Base-by-base conservation (phyloP, 1,139 yeast genomes). In the Magnusiomyces suaveolens region DNA sequence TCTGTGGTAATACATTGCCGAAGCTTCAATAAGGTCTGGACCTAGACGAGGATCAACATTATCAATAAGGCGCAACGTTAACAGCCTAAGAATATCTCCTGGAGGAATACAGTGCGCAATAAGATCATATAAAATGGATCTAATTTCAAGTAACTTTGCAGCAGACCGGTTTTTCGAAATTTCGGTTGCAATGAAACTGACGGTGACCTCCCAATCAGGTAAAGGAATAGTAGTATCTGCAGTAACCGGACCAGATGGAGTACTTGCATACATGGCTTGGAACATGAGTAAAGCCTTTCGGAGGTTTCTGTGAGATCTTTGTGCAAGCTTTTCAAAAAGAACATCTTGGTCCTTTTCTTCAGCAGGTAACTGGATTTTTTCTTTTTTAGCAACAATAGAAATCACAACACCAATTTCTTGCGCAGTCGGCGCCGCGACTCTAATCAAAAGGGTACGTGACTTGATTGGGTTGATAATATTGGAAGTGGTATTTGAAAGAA, bases 41-140 rank as follows among this genome's bases (percentile, higher is more conserved):
- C 81, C 77, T 1, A 77, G 71, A 0, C 63, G 63, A 14, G 71
- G 71, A 36, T 72, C 73, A 33, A 77, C 73, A 52, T 59, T 68
- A 26, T 66, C 64, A 62, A 89, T 66, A 56, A 90, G 71, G 49
- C 79, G 77, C 61, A 83, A 78, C 36, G 84, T 72, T 54, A 90
- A 71, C 20, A 78, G 81, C 60, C 87, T 88, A 62, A 92, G 73
- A 32, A 92, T 83, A 21, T 82, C 73, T 56, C 83, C 77, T 1
- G 97, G 84, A 0, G 98, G 97, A 50, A 94, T 89, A 62, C 97
- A 90, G 69, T 92, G 98, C 0, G 97, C 82, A 50, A 92, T 72
- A 47, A 92, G 74, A 66, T 92, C 97, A 69, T 94, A 92, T 56
- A 87, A 75, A 0, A 81, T 78, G 2, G 86, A 79, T 66, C 98